A percentile compares a stretch with the other conserved stretches of the same genome.
These are phyloP conservation scores for Eimeria acervulina DNA, from an alignment of 169 alveolate genomes.

Conservation along the genomic window DNA sequence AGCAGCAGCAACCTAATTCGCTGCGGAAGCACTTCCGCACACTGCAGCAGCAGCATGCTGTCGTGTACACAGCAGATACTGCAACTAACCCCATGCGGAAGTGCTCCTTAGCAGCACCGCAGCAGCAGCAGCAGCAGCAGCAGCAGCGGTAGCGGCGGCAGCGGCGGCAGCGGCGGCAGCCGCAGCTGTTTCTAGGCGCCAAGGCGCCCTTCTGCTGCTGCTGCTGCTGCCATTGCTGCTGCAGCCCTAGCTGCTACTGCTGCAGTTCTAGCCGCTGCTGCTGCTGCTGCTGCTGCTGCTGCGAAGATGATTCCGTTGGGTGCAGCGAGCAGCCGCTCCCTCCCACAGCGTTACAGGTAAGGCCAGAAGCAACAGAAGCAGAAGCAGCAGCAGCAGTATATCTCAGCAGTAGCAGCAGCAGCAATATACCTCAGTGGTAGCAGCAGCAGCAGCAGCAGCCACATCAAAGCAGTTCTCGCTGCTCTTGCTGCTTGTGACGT, in stretches of 20 bases:
- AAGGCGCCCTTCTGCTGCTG: constrained; percentile 9
- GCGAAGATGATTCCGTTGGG: constrained; percentile 18
- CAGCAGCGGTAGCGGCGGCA: constrained; percentile 32
- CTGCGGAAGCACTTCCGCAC: no score
- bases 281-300: constrained; percentile 23
- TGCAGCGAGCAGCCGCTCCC: constrained; percentile 18
- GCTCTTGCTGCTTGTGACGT: neutral
- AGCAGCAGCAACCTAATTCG: neutral
- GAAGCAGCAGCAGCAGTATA: no score
- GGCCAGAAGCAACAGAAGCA: neutral
- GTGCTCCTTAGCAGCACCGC: neutral
- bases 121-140: constrained; percentile 24
- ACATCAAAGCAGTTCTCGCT: neutral
- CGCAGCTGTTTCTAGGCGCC: constrained; percentile 5
- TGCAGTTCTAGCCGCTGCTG: neutral
- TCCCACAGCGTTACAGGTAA: constrained; percentile 22
- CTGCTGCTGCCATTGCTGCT: neutral
- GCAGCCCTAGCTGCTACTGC: neutral
- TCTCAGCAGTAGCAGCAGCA: no score
- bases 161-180: constrained; percentile 16
- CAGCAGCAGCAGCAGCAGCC: constrained; percentile 18
- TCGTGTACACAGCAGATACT: neutral
- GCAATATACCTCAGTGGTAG: constrained; percentile 8
- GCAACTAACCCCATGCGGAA: constrained; percentile 19
- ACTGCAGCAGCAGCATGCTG: constrained; percentile 2